A percentile compares a stretch with the other conserved stretches of the same genome.
These are phyloP conservation scores for Cutaneotrichosporon spelunceum DNA, from an alignment of 1,284 basidiomycete species.

Conservation along the genomic window DNA sequence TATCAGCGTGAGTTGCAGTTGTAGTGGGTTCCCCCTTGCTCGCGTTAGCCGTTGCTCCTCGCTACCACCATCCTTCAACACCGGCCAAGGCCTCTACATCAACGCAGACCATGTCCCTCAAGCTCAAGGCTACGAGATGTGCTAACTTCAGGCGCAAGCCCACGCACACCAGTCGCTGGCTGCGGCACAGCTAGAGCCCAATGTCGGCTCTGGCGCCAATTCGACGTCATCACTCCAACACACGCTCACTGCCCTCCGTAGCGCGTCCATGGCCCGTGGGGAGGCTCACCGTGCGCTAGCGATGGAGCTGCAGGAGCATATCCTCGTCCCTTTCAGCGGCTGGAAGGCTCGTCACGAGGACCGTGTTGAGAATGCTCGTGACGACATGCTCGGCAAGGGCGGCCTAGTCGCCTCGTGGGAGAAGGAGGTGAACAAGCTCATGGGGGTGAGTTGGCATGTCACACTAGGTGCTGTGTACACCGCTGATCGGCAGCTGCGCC, in stretches of 20 bases:
- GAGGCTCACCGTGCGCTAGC: slow-evolving; percentile 44
- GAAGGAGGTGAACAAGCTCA: slow-evolving; percentile 50
- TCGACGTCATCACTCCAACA: slow-evolving; percentile 43
- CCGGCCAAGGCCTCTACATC: not conserved
- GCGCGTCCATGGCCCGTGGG: slow-evolving; percentile 37
- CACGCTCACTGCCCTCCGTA: slow-evolving; percentile 38
- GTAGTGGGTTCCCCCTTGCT: not conserved
- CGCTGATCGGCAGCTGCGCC: slow-evolving; percentile 58
- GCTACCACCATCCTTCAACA: not conserved
- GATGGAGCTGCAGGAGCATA: slow-evolving; percentile 41
- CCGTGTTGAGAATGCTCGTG: slow-evolving; percentile 36
- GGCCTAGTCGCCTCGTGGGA: slow-evolving; percentile 68
- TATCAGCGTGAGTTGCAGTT: slow-evolving; percentile 60
- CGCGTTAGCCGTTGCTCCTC: not conserved
- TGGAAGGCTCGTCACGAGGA: slow-evolving; percentile 46
- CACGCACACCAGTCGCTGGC: slow-evolving; percentile 56
- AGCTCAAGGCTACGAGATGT: too few species aligned
- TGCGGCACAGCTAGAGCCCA: slow-evolving; percentile 48
- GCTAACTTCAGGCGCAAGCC: slow-evolving; percentile 53
- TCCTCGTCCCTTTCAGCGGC: slow-evolving; percentile 39
- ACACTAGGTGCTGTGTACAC: not conserved
- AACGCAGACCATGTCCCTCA: too few species aligned
- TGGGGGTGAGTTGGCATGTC: slow-evolving; percentile 41
- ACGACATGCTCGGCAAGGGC: slow-evolving; percentile 54
- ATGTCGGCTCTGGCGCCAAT: slow-evolving; percentile 17